Evolutionary conservation across 2,329 filamentous ascomycete species (phyloP).

Genomic region (Nigrospora oryzae): DNA sequence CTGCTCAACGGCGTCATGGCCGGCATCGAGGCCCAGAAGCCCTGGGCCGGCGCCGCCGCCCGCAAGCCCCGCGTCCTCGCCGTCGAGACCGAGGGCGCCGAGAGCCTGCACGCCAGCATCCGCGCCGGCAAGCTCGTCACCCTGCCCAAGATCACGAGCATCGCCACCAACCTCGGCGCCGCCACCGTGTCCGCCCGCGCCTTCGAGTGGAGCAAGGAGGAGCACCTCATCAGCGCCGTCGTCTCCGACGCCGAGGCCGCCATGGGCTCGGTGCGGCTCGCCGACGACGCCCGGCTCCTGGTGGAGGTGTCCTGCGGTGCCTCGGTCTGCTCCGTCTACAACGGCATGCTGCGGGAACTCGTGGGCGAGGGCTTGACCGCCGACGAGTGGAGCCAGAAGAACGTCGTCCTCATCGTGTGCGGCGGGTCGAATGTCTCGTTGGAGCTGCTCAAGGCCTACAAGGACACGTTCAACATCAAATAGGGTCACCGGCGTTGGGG

Average conservation of each 20-base stretch:
- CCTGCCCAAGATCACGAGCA: slow-evolving; percentile 63
- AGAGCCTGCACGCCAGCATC: slow-evolving; percentile 59
- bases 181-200: slow-evolving; percentile 59
- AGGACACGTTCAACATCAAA: slow-evolving; percentile 25
- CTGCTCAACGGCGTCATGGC: slow-evolving; percentile 68
- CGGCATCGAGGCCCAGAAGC: slow-evolving; percentile 45
- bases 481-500: no score
- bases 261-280: slow-evolving; percentile 65
- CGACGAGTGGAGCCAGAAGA: slow-evolving; percentile 54
- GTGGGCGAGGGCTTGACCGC: slow-evolving; percentile 44
- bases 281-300: slow-evolving; percentile 72
- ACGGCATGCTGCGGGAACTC: slow-evolving; percentile 50
- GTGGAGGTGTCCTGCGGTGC: slow-evolving; percentile 85
- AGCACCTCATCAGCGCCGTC: slow-evolving; percentile 45
- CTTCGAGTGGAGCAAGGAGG: slow-evolving; percentile 49
- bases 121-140: slow-evolving; percentile 48
- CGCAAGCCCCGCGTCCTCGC: slow-evolving; percentile 51
- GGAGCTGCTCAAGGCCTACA: slow-evolving; percentile 51
- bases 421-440: slow-evolving; percentile 64
- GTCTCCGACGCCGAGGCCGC: slow-evolving; percentile 72
- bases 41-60: slow-evolving; percentile 22
- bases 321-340: slow-evolving; percentile 61
- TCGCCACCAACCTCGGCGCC: slow-evolving; percentile 69
- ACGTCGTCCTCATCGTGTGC: slow-evolving; percentile 79
- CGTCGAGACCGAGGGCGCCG: slow-evolving; percentile 68